Conservation (phyloP, 2,329 filamentous ascomycete genomes). For the Ceratocystiopsis minuta region DNA sequence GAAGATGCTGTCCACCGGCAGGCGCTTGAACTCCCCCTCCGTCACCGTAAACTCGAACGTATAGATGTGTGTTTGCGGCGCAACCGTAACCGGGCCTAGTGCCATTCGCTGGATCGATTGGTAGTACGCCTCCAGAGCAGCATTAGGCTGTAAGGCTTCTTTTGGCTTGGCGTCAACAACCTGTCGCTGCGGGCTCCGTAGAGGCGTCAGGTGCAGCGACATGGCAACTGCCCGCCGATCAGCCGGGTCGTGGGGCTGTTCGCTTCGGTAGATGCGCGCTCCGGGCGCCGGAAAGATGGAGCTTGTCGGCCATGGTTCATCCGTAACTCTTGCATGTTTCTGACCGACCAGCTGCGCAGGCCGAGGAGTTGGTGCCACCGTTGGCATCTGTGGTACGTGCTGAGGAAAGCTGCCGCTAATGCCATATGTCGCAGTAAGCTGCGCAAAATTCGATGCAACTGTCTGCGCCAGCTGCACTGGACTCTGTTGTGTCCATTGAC, state of each 20-base stretch:
- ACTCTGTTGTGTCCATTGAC: too few species aligned
- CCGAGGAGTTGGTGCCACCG: neutral
- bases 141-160: neutral
- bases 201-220: slow-evolving; percentile 27
- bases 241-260: slow-evolving; percentile 24
- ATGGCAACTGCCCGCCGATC: slow-evolving; percentile 23
- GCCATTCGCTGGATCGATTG: slow-evolving; percentile 37
- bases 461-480: too few species aligned
- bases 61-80: slow-evolving; percentile 20
- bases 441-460: too few species aligned
- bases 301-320: too few species aligned
- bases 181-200: slow-evolving; percentile 30
- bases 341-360: too few species aligned
- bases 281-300: slow-evolving; percentile 5
- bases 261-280: slow-evolving; percentile 7
- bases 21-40: slow-evolving; percentile 15
- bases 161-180: slow-evolving; percentile 9
- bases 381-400: too few species aligned
- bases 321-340: too few species aligned
- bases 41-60: slow-evolving; percentile 29
- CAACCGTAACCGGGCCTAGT: slow-evolving; percentile 23
- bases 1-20: slow-evolving; percentile 18
- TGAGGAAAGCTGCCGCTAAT: neutral
- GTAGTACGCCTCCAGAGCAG: slow-evolving; percentile 26
- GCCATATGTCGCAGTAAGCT: too few species aligned